Conservation (phyloP, 192 early-diverging fungal species). For the Umbelopsis ramanniana region DNA sequence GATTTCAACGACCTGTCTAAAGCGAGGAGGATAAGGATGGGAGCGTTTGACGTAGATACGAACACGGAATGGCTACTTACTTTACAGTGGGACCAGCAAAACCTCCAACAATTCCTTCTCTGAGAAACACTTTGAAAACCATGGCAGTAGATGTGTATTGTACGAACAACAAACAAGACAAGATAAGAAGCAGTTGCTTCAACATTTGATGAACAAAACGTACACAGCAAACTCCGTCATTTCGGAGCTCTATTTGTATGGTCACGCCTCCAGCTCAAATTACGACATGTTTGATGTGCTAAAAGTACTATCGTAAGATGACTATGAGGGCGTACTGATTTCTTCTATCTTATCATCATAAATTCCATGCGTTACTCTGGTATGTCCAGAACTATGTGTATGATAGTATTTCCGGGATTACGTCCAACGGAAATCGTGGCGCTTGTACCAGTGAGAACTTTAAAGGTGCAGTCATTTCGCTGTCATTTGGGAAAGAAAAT, state of each 20-base stretch:
- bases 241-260: conserved; percentile 15
- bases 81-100: conserved; percentile 36
- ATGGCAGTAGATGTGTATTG: conserved; percentile 21
- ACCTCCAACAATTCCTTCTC: conserved; percentile 42
- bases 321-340: too few relatives aligned
- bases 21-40: neutral
- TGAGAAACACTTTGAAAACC: conserved; percentile 34
- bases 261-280: neutral
- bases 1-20: conserved; percentile 40
- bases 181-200: conserved; percentile 13
- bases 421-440: too few relatives aligned
- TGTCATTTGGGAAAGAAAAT: too few relatives aligned
- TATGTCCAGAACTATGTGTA: too few relatives aligned
- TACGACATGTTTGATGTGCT: neutral
- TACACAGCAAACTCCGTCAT: conserved; percentile 8
- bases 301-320: neutral
- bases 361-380: too few relatives aligned
- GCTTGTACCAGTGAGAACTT: too few relatives aligned
- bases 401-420: too few relatives aligned
- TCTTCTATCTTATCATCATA: too few relatives aligned
- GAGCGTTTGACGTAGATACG: neutral
- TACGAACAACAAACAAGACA: conserved; percentile 20
- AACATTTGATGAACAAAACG: conserved; percentile 11
- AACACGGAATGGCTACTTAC: conserved; percentile 21
- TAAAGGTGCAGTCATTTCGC: too few relatives aligned